A percentile compares a stretch with the other conserved stretches of the same genome.
These are phyloP conservation scores for Litchi chinensis DNA, from an alignment of 345 rosid genomes.

Conservation along the genomic window DNA sequence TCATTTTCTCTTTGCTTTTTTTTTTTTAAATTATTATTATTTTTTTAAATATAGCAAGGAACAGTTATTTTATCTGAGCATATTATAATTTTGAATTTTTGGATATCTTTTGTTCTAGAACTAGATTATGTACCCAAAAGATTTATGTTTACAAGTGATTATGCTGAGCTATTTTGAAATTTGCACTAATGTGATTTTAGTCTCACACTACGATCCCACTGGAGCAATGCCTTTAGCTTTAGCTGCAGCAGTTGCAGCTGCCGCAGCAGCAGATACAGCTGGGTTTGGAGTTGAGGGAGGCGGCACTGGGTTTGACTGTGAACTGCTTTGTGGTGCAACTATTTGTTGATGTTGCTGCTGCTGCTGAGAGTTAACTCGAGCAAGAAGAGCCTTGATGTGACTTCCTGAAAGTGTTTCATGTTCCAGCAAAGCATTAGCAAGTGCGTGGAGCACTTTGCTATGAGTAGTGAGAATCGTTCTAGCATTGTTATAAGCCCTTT, in stretches of 20 bases:
- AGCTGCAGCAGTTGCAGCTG: constrained; percentile 67
- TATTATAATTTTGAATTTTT: neutral
- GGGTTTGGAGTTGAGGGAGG: constrained; percentile 81
- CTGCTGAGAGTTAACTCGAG: constrained; percentile 61
- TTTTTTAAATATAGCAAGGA: too few relatives aligned
- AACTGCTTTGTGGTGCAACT: constrained; percentile 44
- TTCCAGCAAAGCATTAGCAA: constrained; percentile 83
- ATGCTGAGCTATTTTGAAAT: neutral
- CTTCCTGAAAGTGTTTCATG: constrained; percentile 77
- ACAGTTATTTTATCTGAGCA: neutral
- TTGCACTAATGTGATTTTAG: neutral
- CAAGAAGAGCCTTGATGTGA: constrained; percentile 73
- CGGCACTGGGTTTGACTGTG: constrained; percentile 63
- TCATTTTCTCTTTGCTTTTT: neutral
- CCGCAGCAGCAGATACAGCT: constrained; percentile 71
- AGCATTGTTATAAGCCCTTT: constrained; percentile 87
- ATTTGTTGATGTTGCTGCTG: constrained; percentile 57
- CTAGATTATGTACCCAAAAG: neutral
- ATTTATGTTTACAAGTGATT: neutral
- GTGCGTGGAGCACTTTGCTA: constrained; percentile 77
- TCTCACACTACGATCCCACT: constrained; percentile 63
- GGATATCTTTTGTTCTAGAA: neutral
- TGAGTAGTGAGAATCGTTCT: constrained; percentile 72
- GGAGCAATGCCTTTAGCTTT: constrained; percentile 81
- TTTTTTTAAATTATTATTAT: too few relatives aligned